Base-by-base conservation (phyloP, 768 basidiomycete species). In the Termitomyces sp. region DNA sequence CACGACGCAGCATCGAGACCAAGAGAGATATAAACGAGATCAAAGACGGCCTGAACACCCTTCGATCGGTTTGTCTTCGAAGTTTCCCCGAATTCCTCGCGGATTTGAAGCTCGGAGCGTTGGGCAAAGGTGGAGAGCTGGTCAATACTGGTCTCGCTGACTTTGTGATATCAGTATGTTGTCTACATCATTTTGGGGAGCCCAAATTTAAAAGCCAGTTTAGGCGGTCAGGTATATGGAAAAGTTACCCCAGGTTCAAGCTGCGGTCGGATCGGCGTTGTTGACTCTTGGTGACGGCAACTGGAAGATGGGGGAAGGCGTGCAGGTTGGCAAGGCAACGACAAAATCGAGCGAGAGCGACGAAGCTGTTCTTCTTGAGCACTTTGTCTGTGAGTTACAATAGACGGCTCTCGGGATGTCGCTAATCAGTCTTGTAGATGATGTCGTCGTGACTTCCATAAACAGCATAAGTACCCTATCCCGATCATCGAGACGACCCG, bases 271-370 rank as follows among this genome's bases (percentile, higher is more conserved):
- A 1, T 74, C 87, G 1, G 84, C 85, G 0, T 71, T 93, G 35
- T 66, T 83, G 38, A 80, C 84, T 2, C 78, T 94, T 0, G 91
- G 91, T 0, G 91, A 94, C 56, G 91, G 91, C 10, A 93, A 93
- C 60, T 93, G 91, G 91, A 89, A 83, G 69, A 93, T 94, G 91
- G 91, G 91, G 4, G 89, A 90, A 56, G 90, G 89, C 5, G 77
- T 89, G 20, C 77, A 79, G 60, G 82, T 87, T 6, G 81, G 80
- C 10, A 83, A 81, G 60, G 66, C 64, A 2, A 48, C 23, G 16
- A 57, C 68, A 7, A 80, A 81, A 52, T 59, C 71, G 1, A 74
- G 72, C 4, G 85, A 83, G 29, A 75, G 75, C 10, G 85, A 84
- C 52, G 84, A 86, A 61, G 71, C 69, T 36, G 70, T 77, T 16